Evolutionary conservation across 2,329 filamentous ascomycete genomes (phyloP).

Genomic region (Pseudogymnoascus sp.): DNA sequence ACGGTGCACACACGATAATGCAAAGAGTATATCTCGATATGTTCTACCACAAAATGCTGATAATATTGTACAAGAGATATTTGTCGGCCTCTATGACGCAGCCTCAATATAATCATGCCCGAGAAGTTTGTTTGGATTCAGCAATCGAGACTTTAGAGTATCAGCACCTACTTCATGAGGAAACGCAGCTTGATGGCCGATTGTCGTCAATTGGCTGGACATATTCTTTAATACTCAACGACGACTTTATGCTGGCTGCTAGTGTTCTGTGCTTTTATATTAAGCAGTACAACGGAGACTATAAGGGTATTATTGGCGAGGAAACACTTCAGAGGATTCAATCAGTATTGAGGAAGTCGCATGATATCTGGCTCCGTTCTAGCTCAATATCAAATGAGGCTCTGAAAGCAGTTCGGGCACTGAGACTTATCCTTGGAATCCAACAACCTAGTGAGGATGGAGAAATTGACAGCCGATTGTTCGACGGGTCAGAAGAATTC

Average conservation of each 20-base stretch:
- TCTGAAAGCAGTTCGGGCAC: not conserved
- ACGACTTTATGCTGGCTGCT: slow-evolving; percentile 53
- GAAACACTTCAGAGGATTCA: not conserved
- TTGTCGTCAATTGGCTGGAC: slow-evolving; percentile 48
- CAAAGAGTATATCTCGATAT: slow-evolving; percentile 44
- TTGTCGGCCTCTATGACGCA: slow-evolving; percentile 36
- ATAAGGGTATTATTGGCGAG: not conserved
- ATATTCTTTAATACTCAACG: slow-evolving; percentile 47
- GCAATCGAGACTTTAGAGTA: slow-evolving; percentile 41
- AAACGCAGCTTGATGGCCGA: slow-evolving; percentile 44
- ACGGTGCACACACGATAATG: slow-evolving; percentile 38
- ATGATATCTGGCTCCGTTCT: not conserved
- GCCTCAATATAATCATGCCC: slow-evolving; percentile 45
- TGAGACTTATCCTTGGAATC: not conserved
- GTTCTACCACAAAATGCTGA: slow-evolving; percentile 44
- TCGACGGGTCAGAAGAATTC: not conserved
- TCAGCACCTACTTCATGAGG: slow-evolving; percentile 40
- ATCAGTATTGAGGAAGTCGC: not conserved
- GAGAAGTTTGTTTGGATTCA: slow-evolving; percentile 43
- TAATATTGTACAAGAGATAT: slow-evolving; percentile 46
- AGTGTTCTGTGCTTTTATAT: slow-evolving; percentile 47
- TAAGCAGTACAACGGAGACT: not conserved
- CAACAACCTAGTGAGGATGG: not conserved
- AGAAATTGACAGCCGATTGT: not conserved
- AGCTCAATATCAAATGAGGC: not conserved